Conservation (phyloP, 2,329 filamentous ascomycete genomes). For the Fusarium praegraminearum region DNA sequence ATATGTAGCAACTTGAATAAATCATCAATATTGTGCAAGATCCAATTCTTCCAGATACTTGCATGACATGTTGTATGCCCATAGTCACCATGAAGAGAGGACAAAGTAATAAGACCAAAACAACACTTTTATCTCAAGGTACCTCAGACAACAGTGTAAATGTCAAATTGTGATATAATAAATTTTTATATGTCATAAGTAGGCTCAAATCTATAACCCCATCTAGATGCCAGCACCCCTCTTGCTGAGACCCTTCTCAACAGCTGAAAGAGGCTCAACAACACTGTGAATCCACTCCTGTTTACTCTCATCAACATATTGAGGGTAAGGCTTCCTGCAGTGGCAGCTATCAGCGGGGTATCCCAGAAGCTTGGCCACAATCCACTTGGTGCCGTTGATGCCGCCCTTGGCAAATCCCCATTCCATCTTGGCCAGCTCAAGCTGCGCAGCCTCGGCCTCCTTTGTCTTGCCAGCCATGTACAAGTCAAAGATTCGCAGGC, state of each 20-base stretch:
- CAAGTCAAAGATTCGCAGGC: conserved; percentile 62
- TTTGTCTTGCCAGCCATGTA: conserved; percentile 59
- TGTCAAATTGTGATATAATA: not conserved
- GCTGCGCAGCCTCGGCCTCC: conserved; percentile 63
- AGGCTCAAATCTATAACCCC: not conserved
- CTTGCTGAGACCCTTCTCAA: conserved; percentile 43
- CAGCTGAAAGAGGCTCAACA: conserved; percentile 41
- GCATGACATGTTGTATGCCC: not conserved
- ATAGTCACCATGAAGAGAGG: not conserved
- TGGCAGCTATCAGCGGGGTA: conserved; percentile 64
- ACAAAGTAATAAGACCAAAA: not conserved
- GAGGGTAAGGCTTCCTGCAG: conserved; percentile 66
- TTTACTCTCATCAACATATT: conserved; percentile 55
- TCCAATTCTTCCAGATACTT: not conserved
- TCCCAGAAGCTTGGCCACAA: conserved; percentile 66
- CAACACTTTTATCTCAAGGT: not conserved
- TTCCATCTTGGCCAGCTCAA: conserved; percentile 64
- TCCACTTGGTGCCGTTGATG: conserved; percentile 72
- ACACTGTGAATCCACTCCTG: conserved; percentile 51
- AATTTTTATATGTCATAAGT: not conserved
- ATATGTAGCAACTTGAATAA: not conserved
- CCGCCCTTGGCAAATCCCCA: conserved; percentile 68
- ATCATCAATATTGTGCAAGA: not conserved
- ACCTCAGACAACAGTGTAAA: not conserved
- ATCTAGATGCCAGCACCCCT: conserved; percentile 26